Conservation (phyloP, 108 stramenopile genomes). For the Bacterosira constricta region DNA sequence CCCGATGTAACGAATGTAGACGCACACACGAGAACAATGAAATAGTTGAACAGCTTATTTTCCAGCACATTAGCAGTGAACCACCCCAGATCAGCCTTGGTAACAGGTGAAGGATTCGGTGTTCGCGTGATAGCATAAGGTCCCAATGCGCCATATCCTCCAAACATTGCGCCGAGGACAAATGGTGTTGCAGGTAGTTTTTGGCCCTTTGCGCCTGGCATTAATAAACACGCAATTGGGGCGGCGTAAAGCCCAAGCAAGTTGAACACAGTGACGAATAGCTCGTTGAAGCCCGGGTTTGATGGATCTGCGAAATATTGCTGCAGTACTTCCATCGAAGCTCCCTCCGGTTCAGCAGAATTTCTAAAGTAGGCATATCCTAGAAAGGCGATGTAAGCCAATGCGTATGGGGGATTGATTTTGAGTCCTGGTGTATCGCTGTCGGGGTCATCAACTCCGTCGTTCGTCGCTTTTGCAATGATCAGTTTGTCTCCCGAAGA, state of each 20-base stretch:
- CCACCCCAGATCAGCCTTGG: conserved; percentile 56
- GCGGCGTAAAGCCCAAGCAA: conserved; percentile 54
- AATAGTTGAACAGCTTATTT: conserved; percentile 59
- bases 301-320: conserved; percentile 58
- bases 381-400: conserved; percentile 46
- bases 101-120: conserved; percentile 23
- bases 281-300: conserved; percentile 61
- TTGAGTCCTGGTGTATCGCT: conserved; percentile 1
- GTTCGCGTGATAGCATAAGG: conserved; percentile 59
- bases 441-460: conserved; percentile 7
- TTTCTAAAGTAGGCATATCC: conserved; percentile 26
- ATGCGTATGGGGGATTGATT: conserved; percentile 48
- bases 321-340: conserved; percentile 49
- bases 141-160: conserved; percentile 62
- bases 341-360: conserved; percentile 26
- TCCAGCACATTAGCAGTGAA: conserved; percentile 68
- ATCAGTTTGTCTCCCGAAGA: no score
- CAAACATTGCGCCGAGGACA: conserved; percentile 36
- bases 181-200: conserved; percentile 64
- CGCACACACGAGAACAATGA: conserved; percentile 4
- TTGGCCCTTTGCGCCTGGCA: conserved; percentile 53
- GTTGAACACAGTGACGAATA: conserved; percentile 70
- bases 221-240: conserved; percentile 58
- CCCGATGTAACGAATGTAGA: conserved; percentile 35
- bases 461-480: no score